These are phyloP conservation scores for Vitis amurensis DNA, from an alignment of 164 flowering plant species.

Conservation along the genomic window DNA sequence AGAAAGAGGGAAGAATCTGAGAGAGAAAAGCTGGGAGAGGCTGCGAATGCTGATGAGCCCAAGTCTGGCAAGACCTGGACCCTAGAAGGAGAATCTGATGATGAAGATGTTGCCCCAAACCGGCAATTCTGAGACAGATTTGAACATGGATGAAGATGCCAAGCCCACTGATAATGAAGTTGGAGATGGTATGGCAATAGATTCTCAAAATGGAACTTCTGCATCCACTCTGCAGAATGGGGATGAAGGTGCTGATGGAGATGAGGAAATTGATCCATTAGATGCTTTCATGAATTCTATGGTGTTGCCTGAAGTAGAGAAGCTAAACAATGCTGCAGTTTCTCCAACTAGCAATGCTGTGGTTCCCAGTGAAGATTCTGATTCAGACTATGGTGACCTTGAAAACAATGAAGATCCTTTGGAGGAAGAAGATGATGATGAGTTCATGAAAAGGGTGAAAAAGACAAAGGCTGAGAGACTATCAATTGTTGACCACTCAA, in stretches of 20 bases:
- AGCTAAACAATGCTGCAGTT: constrained; percentile 36
- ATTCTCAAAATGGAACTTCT: constrained; percentile 35
- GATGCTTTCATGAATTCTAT: constrained; percentile 96
- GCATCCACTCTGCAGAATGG: constrained; percentile 25
- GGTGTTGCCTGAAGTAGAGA: constrained; percentile 93
- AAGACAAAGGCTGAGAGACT: constrained; percentile 92
- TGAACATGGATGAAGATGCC: constrained; percentile 45
- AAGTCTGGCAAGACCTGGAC: constrained; percentile 88
- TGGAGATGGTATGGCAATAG: constrained; percentile 48
- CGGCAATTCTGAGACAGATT: constrained; percentile 38
- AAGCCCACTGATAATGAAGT: constrained; percentile 26
- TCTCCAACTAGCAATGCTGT: constrained; percentile 32
- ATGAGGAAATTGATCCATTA: constrained; percentile 90
- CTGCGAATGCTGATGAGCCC: constrained; percentile 38
- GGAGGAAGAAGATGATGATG: constrained; percentile 95
- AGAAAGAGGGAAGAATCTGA: constrained; percentile 88
- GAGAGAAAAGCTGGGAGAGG: constrained; percentile 61
- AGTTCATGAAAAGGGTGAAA: constrained; percentile 94
- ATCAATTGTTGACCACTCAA: constrained; percentile 88
- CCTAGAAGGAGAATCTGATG: constrained; percentile 93
- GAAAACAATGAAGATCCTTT: constrained; percentile 53
- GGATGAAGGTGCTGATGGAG: constrained; percentile 33
- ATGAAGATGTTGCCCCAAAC: constrained; percentile 58
- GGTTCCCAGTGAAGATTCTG: constrained; percentile 87
- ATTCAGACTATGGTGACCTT: constrained; percentile 65